Conservation (phyloP, 2,329 filamentous ascomycete species). For the Calonectria leucothoes region DNA sequence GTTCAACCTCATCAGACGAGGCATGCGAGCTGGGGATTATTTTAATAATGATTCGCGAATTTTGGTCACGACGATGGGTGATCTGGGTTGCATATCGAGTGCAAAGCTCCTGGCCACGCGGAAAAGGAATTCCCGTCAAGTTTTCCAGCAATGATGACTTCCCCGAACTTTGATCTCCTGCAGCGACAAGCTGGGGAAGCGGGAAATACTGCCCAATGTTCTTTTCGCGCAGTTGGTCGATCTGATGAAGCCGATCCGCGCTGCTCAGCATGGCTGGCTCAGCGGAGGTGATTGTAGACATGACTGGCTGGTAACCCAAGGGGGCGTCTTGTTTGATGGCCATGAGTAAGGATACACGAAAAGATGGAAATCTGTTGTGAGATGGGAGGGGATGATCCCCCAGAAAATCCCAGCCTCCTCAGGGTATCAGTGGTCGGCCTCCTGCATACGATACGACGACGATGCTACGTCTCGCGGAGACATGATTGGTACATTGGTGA, state of each 20-base stretch:
- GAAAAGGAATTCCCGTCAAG: slow-evolving; percentile 47
- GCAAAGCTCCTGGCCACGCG: slow-evolving; percentile 43
- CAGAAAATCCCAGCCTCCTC: not conserved
- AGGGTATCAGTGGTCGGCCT: not conserved
- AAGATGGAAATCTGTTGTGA: not conserved
- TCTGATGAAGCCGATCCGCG: not conserved
- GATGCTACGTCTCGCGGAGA: not conserved
- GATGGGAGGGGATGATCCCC: not conserved
- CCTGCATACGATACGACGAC: not conserved
- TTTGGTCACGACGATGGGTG: slow-evolving; percentile 5
- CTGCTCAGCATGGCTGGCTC: not conserved
- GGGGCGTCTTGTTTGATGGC: too few species aligned
- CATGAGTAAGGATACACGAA: not conserved
- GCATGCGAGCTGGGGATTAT: not conserved
- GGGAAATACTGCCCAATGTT: not conserved
- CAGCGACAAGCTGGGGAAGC: slow-evolving; percentile 41
- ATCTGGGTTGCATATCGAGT: slow-evolving; percentile 46
- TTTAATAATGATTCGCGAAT: not conserved
- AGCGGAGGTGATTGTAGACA: not conserved
- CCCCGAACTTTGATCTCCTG: slow-evolving; percentile 48
- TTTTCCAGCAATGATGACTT: slow-evolving; percentile 48
- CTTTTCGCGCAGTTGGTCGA: not conserved
- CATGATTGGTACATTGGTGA: not conserved
- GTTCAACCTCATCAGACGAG: not conserved
- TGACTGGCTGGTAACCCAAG: not conserved